Percentiles rank a stretch among this genome's conserved stretches.
Evolutionary conservation across 805 yeast species (phyloP).

Genomic region (Wickerhamiella allomyrinae): DNA sequence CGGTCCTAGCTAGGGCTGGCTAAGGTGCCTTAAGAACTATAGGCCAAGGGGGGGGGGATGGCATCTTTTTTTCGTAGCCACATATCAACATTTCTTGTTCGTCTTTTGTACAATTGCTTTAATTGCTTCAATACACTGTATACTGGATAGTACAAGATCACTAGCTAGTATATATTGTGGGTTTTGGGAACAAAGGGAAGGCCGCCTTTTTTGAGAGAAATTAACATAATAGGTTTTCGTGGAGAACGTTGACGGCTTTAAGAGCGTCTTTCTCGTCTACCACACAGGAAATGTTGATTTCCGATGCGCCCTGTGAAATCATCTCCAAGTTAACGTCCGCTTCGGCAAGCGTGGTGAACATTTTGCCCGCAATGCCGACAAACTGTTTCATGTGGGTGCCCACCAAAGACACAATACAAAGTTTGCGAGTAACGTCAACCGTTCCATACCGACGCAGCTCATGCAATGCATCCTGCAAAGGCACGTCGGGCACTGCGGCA

Average conservation of each 20-base stretch:
- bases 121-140: no score
- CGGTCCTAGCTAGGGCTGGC: no score
- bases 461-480: slow-evolving; percentile 55
- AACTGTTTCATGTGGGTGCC: slow-evolving; percentile 96
- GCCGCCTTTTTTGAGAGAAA: no score
- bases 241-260: slow-evolving; percentile 76
- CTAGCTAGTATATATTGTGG: no score
- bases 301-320: slow-evolving; percentile 98
- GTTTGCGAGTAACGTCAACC: slow-evolving; percentile 73
- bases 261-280: slow-evolving; percentile 70
- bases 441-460: slow-evolving; percentile 72
- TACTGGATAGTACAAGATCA: no score
- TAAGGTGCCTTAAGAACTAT: no score
- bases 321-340: slow-evolving; percentile 88
- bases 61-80: neutral
- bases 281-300: slow-evolving; percentile 91
- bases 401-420: slow-evolving; percentile 87
- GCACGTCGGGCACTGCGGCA: slow-evolving; percentile 42
- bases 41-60: no score
- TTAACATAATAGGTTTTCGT: slow-evolving; percentile 61
- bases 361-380: slow-evolving; percentile 93
- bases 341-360: slow-evolving; percentile 88
- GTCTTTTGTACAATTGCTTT: neutral
- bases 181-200: neutral
- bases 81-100: neutral